Evolutionary conservation across 2,329 filamentous ascomycete species (phyloP).

Genomic region (Aspergillus cejpii): DNA sequence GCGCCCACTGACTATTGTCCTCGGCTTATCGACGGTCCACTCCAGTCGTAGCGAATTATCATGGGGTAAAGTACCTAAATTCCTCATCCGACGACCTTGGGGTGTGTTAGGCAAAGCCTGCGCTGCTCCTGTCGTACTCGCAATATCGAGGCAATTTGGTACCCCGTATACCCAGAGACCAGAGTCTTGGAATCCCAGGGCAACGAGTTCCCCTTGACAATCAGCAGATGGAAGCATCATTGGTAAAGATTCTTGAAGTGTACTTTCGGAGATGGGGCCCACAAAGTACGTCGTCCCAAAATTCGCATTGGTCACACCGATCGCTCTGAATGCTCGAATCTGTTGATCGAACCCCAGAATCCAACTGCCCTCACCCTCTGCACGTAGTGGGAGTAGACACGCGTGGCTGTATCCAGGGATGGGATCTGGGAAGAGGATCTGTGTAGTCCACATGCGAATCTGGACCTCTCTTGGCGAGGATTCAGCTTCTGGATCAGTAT

Average conservation of each 20-base stretch:
- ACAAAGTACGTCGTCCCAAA: constrained; percentile 76
- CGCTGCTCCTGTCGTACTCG: constrained; percentile 28
- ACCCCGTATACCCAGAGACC: constrained; percentile 75
- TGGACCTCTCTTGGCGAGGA: constrained; percentile 52
- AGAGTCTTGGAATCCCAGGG: constrained; percentile 64
- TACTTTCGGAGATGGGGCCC: constrained; percentile 49
- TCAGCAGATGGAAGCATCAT: constrained; percentile 63
- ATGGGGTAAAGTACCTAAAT: constrained; percentile 5
- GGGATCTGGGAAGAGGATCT: constrained; percentile 76
- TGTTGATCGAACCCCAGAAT: constrained; percentile 70
- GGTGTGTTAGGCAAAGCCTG: constrained; percentile 1
- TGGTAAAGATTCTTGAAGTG: constrained; percentile 56
- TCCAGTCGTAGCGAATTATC: constrained; percentile 28
- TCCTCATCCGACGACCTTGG: constrained; percentile 3
- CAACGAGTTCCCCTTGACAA: constrained; percentile 63
- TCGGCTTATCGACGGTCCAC: constrained; percentile 45
- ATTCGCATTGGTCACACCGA: constrained; percentile 65
- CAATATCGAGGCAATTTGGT: constrained; percentile 62
- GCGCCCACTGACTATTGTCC: constrained; percentile 62
- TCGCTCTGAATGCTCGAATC: constrained; percentile 70
- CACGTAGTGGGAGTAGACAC: constrained; percentile 52
- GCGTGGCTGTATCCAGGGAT: constrained; percentile 72
- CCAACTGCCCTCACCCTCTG: constrained; percentile 61
- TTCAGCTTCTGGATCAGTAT: constrained; percentile 53
- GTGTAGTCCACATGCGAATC: constrained; percentile 75